Conservation (phyloP, 805 yeast species). For the Starmerella vitae region DNA sequence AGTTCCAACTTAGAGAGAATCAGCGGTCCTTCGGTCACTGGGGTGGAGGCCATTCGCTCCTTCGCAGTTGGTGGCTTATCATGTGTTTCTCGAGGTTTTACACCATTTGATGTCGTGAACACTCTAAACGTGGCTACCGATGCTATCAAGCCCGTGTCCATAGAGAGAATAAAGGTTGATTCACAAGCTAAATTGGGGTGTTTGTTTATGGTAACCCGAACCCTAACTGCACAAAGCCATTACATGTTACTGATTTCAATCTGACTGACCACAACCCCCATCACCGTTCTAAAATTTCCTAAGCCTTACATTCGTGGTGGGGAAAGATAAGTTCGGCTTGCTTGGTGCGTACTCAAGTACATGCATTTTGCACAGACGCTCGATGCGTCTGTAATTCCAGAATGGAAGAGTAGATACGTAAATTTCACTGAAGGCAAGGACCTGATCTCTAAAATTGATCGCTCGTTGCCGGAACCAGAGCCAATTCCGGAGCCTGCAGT, state of each 20-base stretch:
- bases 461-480: constrained; percentile 1
- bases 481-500: not conserved
- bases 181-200: not conserved
- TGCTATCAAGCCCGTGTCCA: constrained; percentile 14
- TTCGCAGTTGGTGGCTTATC: constrained; percentile 7
- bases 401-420: constrained; percentile 33
- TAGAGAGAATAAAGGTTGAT: no score
- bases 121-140: constrained; percentile 17
- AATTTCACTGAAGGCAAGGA: constrained; percentile 40
- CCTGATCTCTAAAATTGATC: constrained; percentile 29
- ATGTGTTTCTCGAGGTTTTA: not conserved
- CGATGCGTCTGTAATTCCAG: constrained; percentile 28
- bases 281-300: no score
- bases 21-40: constrained; percentile 19
- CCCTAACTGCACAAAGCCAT: no score
- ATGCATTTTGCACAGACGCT: constrained; percentile 19
- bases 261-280: no score
- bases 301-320: no score
- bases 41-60: constrained; percentile 16
- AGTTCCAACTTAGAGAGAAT: constrained; percentile 17
- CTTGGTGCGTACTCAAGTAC: no score
- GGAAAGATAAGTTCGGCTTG: no score
- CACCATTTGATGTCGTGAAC: constrained; percentile 4
- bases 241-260: no score
- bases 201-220: constrained; percentile 1